phyloP scores from a whole-genome alignment of 768 basidiomycete species.

The Agaricus blazei region DNA sequence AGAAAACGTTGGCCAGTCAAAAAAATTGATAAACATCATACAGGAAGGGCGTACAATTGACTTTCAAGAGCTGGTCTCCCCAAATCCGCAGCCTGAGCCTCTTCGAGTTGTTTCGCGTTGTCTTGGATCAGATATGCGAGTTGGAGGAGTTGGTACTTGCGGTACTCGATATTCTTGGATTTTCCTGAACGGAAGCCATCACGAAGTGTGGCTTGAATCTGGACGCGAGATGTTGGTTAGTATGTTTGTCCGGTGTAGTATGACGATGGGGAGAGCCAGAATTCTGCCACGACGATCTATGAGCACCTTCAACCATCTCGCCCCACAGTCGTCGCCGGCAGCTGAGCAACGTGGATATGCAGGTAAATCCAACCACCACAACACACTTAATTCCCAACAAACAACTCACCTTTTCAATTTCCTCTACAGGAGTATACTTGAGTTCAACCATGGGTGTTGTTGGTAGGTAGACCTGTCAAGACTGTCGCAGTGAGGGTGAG shows the following conservation, averaged over 20 bases:
- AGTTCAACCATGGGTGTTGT: conserved; percentile 23
- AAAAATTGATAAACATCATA: too few relatives aligned
- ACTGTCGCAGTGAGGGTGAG: background rate
- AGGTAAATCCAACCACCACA: background rate
- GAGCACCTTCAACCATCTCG: too few relatives aligned
- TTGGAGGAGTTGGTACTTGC: conserved; percentile 74
- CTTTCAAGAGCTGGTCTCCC: conserved; percentile 58
- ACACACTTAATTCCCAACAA: background rate
- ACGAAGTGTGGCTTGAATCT: conserved; percentile 55
- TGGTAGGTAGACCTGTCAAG: background rate
- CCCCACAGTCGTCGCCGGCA: too few relatives aligned
- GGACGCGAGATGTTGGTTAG: background rate
- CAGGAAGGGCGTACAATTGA: conserved; percentile 33
- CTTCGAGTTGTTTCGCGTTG: conserved; percentile 55
- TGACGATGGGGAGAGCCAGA: too few relatives aligned
- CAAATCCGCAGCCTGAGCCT: conserved; percentile 57
- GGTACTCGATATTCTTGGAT: conserved; percentile 56
- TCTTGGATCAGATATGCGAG: conserved; percentile 73
- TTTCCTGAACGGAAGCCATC: conserved; percentile 63
- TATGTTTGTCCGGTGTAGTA: too few relatives aligned
- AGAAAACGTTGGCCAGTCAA: background rate
- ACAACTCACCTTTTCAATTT: conserved; percentile 41
- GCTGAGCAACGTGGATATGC: background rate
- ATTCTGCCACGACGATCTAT: too few relatives aligned
- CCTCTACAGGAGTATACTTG: conserved; percentile 45